These are phyloP conservation scores for Cordyceps pruinosa DNA, from an alignment of 2,329 filamentous ascomycete species.

Conservation along the genomic window DNA sequence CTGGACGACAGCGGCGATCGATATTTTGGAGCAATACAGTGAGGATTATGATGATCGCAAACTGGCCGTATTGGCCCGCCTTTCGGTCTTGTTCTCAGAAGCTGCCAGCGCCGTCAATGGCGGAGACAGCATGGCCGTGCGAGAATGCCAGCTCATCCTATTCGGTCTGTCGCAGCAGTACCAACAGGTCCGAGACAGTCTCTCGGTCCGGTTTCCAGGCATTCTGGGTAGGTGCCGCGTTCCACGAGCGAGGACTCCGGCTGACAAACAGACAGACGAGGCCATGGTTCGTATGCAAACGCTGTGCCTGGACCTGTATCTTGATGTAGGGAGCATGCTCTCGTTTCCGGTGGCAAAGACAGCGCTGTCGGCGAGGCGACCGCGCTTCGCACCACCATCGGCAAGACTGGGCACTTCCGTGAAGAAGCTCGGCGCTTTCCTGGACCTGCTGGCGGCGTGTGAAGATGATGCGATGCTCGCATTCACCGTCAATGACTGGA, in stretches of 20 bases:
- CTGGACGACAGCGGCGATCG: slow-evolving; percentile 1
- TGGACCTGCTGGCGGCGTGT: slow-evolving; percentile 6
- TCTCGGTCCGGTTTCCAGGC: not conserved
- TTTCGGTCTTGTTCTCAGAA: not conserved
- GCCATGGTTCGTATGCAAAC: slow-evolving; percentile 4
- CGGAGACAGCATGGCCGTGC: not conserved
- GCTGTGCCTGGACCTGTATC: slow-evolving; percentile 13
- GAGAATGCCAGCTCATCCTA: slow-evolving; percentile 2
- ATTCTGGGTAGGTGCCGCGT: not conserved
- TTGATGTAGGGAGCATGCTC: slow-evolving; percentile 12
- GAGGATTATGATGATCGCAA: not conserved
- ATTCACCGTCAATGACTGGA: slow-evolving; percentile 13
- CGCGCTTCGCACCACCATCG: not conserved
- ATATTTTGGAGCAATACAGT: slow-evolving; percentile 1
- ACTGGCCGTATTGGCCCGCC: not conserved
- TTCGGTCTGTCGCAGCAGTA: not conserved
- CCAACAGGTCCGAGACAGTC: not conserved
- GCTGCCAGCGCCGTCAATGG: not conserved
- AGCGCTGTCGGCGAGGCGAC: not conserved
- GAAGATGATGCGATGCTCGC: slow-evolving; percentile 4
- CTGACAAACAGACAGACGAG: not conserved
- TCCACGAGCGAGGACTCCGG: not conserved
- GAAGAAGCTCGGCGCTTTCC: slow-evolving; percentile 4
- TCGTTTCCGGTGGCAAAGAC: slow-evolving; percentile 11
- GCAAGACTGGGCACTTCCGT: not conserved